A percentile compares a stretch with the other conserved stretches of the same genome.
Evolutionary conservation across 2,329 filamentous ascomycete species (phyloP).

Genomic region (Fusarium liriodendri): DNA sequence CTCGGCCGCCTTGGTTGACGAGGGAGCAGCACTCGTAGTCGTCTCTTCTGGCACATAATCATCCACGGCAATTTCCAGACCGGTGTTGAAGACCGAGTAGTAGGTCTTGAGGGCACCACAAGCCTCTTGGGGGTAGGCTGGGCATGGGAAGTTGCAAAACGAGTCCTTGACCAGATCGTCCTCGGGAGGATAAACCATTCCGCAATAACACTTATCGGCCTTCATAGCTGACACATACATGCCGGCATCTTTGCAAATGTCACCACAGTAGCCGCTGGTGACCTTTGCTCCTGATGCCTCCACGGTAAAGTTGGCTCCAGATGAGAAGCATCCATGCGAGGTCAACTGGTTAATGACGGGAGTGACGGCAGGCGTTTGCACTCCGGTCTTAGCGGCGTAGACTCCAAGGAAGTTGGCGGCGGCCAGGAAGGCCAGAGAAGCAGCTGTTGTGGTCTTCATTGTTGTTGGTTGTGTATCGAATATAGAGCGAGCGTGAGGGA

Average conservation of each 20-base stretch:
- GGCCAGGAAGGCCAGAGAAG: conserved; percentile 45
- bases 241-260: conserved; percentile 55
- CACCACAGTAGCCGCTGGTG: conserved; percentile 56
- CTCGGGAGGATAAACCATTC: conserved; percentile 72
- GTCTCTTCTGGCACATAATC: conserved; percentile 15
- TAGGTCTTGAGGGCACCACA: conserved; percentile 61
- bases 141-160: conserved; percentile 74
- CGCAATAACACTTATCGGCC: conserved; percentile 78
- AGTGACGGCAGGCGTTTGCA: conserved; percentile 51
- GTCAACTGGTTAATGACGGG: conserved; percentile 53
- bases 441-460: conserved; percentile 49
- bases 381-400: conserved; percentile 29
- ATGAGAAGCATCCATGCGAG: conserved; percentile 64
- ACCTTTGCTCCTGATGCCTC: conserved; percentile 34
- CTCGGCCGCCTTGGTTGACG: conserved; percentile 40
- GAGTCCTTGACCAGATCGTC: conserved; percentile 64
- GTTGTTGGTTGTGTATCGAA: conserved; percentile 12
- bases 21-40: conserved; percentile 34
- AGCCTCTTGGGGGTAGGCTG: conserved; percentile 68
- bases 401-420: conserved; percentile 40
- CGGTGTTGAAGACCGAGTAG: conserved; percentile 64
- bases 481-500: conserved; percentile 28
- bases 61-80: conserved; percentile 54
- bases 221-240: conserved; percentile 71
- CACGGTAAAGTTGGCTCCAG: conserved; percentile 53